Evolutionary conservation across 805 yeast species (phyloP).

Genomic region (Pichia thaimueangensis): DNA sequence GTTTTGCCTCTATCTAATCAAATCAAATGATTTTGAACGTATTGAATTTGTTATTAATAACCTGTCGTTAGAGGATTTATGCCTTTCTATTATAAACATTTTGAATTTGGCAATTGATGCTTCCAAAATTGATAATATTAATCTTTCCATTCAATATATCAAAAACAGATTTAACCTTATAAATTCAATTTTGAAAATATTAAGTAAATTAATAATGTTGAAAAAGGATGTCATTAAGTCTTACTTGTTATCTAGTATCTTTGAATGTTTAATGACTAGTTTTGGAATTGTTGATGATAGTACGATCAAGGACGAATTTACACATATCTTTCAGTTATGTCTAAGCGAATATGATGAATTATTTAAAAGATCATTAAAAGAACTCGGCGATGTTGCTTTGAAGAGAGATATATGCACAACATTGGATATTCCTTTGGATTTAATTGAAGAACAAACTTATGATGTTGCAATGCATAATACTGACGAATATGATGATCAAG

Average conservation of each 20-base stretch:
- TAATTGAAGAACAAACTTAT: not conserved
- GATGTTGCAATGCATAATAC: not conserved
- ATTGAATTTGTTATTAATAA: conserved; percentile 11
- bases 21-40: conserved; percentile 1
- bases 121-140: conserved; percentile 23
- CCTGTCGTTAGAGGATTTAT: conserved; percentile 21
- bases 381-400: conserved; percentile 12
- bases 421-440: not conserved
- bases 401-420: conserved; percentile 9
- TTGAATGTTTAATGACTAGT: conserved; percentile 22
- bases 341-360: conserved; percentile 10
- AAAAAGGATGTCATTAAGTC: conserved; percentile 14
- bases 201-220: conserved; percentile 9
- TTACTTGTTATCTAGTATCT: conserved; percentile 17
- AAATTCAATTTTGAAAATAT: conserved; percentile 17
- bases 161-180: conserved; percentile 22
- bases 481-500: conserved; percentile 5
- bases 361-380: conserved; percentile 15
- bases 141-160: conserved; percentile 27
- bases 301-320: conserved; percentile 3
- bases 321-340: conserved; percentile 14
- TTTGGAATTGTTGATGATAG: conserved; percentile 19
- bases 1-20: conserved; percentile 17
- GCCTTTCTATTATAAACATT: conserved; percentile 19
- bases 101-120: conserved; percentile 22